Percentiles rank a stretch among this genome's conserved stretches.
phyloP scores from a whole-genome alignment of 2,329 filamentous ascomycete genomes.

The Fusarium cicatricum region DNA sequence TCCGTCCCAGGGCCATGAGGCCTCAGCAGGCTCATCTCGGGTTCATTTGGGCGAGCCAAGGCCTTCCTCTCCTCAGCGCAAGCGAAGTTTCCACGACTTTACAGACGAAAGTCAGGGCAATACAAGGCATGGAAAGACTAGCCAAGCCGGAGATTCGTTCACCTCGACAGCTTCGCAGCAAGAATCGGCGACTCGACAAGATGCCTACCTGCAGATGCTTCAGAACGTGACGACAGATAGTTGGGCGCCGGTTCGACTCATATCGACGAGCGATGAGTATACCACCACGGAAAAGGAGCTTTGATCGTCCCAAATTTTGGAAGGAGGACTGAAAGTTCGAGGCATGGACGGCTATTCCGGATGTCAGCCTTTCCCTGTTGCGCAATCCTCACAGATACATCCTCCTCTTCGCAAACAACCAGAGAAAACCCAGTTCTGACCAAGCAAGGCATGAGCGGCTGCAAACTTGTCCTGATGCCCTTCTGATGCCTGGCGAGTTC shows the following conservation, averaged over 20 bases:
- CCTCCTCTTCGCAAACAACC: too few relatives aligned
- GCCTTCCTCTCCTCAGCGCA: constrained; percentile 5
- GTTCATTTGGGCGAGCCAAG: not conserved
- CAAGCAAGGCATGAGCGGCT: too few relatives aligned
- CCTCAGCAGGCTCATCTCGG: not conserved
- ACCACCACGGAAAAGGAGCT: constrained; percentile 46
- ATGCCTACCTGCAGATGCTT: constrained; percentile 48
- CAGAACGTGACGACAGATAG: constrained; percentile 38
- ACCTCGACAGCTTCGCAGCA: constrained; percentile 19
- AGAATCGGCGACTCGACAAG: constrained; percentile 39
- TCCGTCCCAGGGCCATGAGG: not conserved
- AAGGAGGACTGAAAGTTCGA: too few relatives aligned
- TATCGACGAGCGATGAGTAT: constrained; percentile 49
- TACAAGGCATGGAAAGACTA: constrained; percentile 1
- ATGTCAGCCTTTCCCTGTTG: too few relatives aligned
- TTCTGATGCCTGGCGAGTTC: too few relatives aligned
- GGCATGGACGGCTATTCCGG: too few relatives aligned
- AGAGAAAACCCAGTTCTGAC: too few relatives aligned
- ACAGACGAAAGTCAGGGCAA: not conserved
- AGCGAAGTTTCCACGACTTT: constrained; percentile 33
- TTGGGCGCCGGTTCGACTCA: constrained; percentile 46
- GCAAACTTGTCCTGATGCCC: too few relatives aligned
- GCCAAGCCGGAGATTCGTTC: constrained; percentile 16
- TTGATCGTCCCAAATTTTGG: too few relatives aligned
- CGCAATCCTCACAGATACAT: too few relatives aligned